A percentile compares a stretch with the other conserved stretches of the same genome.
These are phyloP conservation scores for Fusarium anthophilum DNA, from an alignment of 2,329 filamentous ascomycete genomes.

Conservation along the genomic window DNA sequence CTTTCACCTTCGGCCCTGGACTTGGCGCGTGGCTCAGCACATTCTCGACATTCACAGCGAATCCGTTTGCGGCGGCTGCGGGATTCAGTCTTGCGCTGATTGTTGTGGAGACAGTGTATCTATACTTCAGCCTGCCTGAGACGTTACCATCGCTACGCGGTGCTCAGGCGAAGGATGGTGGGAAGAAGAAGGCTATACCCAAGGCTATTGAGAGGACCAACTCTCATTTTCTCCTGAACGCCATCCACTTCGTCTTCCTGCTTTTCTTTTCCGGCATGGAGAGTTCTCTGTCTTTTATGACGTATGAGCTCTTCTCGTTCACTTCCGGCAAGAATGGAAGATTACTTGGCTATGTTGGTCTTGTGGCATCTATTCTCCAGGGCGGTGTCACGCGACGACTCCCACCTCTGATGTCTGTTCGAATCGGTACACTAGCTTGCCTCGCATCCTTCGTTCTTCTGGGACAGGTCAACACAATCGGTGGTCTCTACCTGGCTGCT, in stretches of 20 bases:
- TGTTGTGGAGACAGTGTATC: constrained; percentile 85
- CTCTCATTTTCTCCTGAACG: constrained; percentile 82
- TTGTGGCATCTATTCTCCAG: constrained; percentile 91
- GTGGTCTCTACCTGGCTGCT: constrained; percentile 81
- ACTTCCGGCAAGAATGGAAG: constrained; percentile 82
- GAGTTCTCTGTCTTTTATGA: constrained; percentile 97
- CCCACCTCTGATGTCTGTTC: constrained; percentile 81
- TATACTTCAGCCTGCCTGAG: constrained; percentile 87
- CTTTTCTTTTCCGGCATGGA: constrained; percentile 99
- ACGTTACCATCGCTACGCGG: constrained; percentile 73
- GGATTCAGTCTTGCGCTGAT: constrained; percentile 87
- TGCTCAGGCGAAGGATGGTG: constrained; percentile 33
- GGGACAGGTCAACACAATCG: constrained; percentile 71
- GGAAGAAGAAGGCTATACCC: constrained; percentile 30
- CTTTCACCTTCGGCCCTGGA: constrained; percentile 95
- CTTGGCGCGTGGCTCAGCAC: constrained; percentile 87
- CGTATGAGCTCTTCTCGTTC: constrained; percentile 90
- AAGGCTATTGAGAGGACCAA: constrained; percentile 71
- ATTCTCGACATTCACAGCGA: constrained; percentile 80
- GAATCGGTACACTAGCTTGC: constrained; percentile 80
- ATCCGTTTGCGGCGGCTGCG: constrained; percentile 93
- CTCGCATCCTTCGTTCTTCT: constrained; percentile 84
- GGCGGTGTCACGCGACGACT: constrained; percentile 89
- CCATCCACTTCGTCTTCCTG: constrained; percentile 88
- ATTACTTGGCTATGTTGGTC: constrained; percentile 88